A percentile compares a stretch with the other conserved stretches of the same genome.
Conservation (phyloP, 2,329 filamentous ascomycete genomes). For the Botrytis pseudocinerea region DNA sequence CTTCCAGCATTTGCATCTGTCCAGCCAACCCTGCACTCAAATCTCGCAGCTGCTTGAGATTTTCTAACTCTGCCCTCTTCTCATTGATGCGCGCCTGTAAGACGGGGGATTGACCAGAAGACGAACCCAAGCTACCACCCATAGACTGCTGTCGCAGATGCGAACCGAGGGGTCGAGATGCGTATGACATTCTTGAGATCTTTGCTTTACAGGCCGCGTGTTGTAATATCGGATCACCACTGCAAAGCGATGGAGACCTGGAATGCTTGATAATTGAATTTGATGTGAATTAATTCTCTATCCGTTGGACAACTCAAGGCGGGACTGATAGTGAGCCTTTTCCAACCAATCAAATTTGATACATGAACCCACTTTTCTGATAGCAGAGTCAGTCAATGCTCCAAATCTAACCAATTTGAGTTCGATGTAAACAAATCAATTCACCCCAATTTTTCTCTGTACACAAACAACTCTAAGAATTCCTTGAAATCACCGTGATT, state of each 20-base stretch:
- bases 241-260: conserved; percentile 9
- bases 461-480: conserved; percentile 1
- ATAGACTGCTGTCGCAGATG: conserved; percentile 66
- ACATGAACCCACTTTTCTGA: not conserved
- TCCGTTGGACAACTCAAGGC: conserved; percentile 7
- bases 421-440: conserved; percentile 38
- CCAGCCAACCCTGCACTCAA: conserved; percentile 75
- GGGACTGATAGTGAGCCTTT: not conserved
- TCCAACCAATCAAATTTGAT: not conserved
- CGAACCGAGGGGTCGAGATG: conserved; percentile 59
- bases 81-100: conserved; percentile 77
- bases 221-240: not conserved
- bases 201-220: not conserved
- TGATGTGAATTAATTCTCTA: conserved; percentile 12
- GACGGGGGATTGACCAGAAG: conserved; percentile 64
- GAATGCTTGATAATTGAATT: not conserved
- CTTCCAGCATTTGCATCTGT: conserved; percentile 80
- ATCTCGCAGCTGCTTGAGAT: conserved; percentile 73
- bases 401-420: conserved; percentile 19
- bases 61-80: conserved; percentile 81
- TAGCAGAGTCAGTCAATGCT: conserved; percentile 21
- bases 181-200: conserved; percentile 52
- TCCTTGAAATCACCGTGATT: conserved; percentile 1
- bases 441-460: conserved; percentile 22
- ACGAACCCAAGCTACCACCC: conserved; percentile 47